Evolutionary conservation across 202 grass and related monocot species (phyloP), one percentile per base, ranked within the genome.

Genomic region (Hordeum pubiflorum): DNA sequence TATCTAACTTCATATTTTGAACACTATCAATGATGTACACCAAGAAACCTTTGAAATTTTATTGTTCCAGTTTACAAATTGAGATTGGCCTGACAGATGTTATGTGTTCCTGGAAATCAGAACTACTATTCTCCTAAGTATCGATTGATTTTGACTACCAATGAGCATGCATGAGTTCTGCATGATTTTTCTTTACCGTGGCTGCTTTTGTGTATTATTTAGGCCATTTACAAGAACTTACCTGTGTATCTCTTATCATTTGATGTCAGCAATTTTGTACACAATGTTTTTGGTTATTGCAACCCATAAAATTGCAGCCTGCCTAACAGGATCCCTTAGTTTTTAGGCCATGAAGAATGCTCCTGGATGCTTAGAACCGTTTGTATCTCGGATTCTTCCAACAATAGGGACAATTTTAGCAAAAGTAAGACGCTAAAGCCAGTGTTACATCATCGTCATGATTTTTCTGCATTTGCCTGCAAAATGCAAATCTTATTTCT

Each of bases 281-380:
- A 36, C 32, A 5, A 5, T 76, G 2, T 3, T 63, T 54, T 50
- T 58, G 9, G n/a, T 32, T 77, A 36, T 57, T 71, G 44, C 63
- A 65, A 15, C 58, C 38, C 44, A 74, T 65, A 63, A 82, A 85
- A 46, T 82, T 71, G 86, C 75, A 71, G 59, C 56, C 38, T 68
- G 64, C 60, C 72, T 78, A 78, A 85, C 65, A 85, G 80, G 74
- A 64, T 84, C 84, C 48, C 81, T 83, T 89, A 82, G 88, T 84
- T 89, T 94, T 85, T 88, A 98, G 95, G 92, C 90, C 46, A 91
- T 98, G 79, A 98, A 98, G 90, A 91, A 88, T 83, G 84, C 95
- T 93, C 90, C 90, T 75, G 88, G 88, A 72, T 98, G 95, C 44
- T 83, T 98, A 83, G 80, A 90, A 38, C 84, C 88, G 0, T 83